These are phyloP conservation scores for Neospora caninum DNA, from an alignment of 169 alveolate genomes.

Conservation along the genomic window DNA sequence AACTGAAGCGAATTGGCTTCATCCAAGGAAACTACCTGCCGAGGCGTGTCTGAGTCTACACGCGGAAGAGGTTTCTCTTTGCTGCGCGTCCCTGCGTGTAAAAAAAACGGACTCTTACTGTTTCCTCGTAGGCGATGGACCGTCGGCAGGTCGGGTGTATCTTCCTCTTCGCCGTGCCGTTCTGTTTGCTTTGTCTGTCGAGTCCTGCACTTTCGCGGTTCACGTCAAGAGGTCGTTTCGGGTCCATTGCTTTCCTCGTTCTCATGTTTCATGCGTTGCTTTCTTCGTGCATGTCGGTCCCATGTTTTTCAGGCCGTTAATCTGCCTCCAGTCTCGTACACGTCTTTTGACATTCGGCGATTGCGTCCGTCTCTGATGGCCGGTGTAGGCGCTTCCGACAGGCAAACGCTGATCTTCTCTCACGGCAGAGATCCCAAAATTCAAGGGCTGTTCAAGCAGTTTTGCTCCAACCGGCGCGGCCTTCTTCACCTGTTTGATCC, in stretches of 20 bases:
- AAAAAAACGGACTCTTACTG: no score
- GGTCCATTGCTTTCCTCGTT: not conserved
- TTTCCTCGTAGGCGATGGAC: no score
- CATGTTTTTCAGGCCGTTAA: not conserved
- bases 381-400: constrained; percentile 2
- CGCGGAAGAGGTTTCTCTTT: no score
- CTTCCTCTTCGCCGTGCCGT: no score
- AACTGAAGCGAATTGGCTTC: no score
- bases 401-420: constrained; percentile 6
- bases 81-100: no score
- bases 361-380: constrained; percentile 34
- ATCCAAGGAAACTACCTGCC: no score
- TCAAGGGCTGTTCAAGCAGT: not conserved
- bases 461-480: constrained; percentile 22
- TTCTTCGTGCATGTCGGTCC: not conserved
- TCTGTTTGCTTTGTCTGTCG: no score
- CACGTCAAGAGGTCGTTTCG: no score
- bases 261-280: not conserved
- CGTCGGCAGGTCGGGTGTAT: no score
- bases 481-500: constrained; percentile 34
- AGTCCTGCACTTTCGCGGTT: no score
- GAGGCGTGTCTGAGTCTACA: no score
- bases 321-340: constrained; percentile 22
- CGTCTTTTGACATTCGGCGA: constrained; percentile 47
- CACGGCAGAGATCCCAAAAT: not conserved